Evolutionary conservation across 2,329 filamentous ascomycete species (phyloP).

Genomic region (Ceratocystis smalleyi): DNA sequence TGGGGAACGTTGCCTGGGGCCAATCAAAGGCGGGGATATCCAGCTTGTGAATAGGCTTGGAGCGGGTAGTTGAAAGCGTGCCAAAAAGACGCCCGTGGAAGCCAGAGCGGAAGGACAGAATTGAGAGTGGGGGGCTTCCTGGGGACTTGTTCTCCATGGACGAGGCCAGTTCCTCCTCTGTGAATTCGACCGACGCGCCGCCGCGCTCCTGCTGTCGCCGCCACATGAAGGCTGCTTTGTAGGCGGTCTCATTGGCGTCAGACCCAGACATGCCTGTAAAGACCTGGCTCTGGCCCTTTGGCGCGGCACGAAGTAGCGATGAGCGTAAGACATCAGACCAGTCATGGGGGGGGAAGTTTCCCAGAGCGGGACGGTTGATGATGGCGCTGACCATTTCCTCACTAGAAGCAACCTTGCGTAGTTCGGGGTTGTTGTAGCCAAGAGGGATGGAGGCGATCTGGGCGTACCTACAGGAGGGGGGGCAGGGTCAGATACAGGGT

Average conservation of each 20-base stretch:
- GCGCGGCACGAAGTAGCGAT: slow-evolving; percentile 56
- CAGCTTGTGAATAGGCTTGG: slow-evolving; percentile 72
- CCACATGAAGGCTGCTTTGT: slow-evolving; percentile 79
- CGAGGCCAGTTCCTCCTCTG: slow-evolving; percentile 48
- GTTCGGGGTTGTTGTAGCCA: slow-evolving; percentile 62
- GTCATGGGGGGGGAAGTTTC: slow-evolving; percentile 64
- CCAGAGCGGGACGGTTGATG: slow-evolving; percentile 64
- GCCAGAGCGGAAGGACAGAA: slow-evolving; percentile 60
- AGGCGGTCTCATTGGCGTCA: slow-evolving; percentile 72
- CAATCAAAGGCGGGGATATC: slow-evolving; percentile 81
- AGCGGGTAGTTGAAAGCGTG: slow-evolving; percentile 61
- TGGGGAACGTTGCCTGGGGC: slow-evolving; percentile 71
- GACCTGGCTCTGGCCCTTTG: slow-evolving; percentile 60
- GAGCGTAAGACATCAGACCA: slow-evolving; percentile 58
- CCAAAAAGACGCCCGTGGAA: slow-evolving; percentile 76
- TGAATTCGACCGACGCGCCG: slow-evolving; percentile 53
- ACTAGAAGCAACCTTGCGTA: slow-evolving; percentile 48
- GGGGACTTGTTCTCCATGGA: slow-evolving; percentile 59
- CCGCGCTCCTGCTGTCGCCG: slow-evolving; percentile 57
- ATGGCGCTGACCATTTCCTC: slow-evolving; percentile 58
- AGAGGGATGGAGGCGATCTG: slow-evolving; percentile 75
- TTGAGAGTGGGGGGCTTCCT: slow-evolving; percentile 58
- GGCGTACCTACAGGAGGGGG: slow-evolving; percentile 38
- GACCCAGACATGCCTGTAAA: slow-evolving; percentile 68
- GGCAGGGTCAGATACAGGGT: not conserved